Evolutionary conservation across 2,329 filamentous ascomycete genomes (phyloP).

Genomic region (Aureobasidium vineae): DNA sequence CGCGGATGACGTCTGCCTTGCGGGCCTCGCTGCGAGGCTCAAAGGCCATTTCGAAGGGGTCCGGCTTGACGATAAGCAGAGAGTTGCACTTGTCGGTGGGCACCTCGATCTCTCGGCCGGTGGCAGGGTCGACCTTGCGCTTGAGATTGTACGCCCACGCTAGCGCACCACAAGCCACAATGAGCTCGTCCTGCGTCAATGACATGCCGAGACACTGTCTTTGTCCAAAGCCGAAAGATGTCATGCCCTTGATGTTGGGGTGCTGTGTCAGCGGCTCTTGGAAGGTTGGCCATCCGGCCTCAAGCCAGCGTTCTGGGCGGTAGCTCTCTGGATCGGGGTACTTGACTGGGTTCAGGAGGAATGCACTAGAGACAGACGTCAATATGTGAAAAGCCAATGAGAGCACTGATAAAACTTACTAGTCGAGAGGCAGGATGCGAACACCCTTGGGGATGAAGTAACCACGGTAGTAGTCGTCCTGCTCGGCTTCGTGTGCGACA

Average conservation of each 20-base stretch:
- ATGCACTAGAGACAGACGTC: constrained; percentile 44
- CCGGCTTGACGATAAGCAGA: constrained; percentile 58
- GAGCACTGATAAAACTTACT: constrained; percentile 41
- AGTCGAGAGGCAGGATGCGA: constrained; percentile 55
- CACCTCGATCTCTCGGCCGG: constrained; percentile 46
- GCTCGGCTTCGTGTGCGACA: constrained; percentile 53
- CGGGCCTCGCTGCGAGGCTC: constrained; percentile 50
- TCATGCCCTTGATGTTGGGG: constrained; percentile 63
- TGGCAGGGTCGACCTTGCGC: constrained; percentile 48
- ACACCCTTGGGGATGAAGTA: constrained; percentile 55
- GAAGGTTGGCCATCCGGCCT: constrained; percentile 62
- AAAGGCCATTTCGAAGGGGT: constrained; percentile 56
- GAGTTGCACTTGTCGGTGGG: constrained; percentile 53
- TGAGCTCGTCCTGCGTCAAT: constrained; percentile 61
- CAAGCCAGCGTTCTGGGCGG: constrained; percentile 62
- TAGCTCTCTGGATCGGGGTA: constrained; percentile 65
- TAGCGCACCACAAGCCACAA: constrained; percentile 53
- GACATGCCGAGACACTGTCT: constrained; percentile 62
- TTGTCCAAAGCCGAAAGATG: constrained; percentile 64
- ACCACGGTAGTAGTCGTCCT: constrained; percentile 54
- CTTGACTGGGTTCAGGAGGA: constrained; percentile 57
- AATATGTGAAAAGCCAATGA: neutral
- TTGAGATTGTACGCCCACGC: constrained; percentile 50
- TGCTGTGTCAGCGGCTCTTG: constrained; percentile 63
- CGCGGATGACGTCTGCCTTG: constrained; percentile 40